Base-by-base conservation (phyloP, 441 rosid genomes). In the Capsella rubella region DNA sequence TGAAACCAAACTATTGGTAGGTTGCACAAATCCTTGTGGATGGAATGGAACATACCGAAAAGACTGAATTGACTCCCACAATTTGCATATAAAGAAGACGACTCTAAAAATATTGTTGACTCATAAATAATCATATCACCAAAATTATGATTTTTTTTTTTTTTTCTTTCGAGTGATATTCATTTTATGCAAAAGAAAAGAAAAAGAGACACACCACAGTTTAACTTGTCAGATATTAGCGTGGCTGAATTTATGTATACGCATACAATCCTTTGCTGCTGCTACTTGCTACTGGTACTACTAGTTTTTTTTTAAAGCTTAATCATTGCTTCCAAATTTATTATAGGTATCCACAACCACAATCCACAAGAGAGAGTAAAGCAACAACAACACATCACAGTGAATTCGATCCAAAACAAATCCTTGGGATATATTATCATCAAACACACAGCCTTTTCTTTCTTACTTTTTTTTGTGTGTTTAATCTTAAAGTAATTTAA, bases 221-320 rank as follows among this genome's bases (percentile, higher is more conserved):
- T 61, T 61, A 28, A 21, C 71, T 39, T 64, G 71, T 69, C 74
- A 69, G 75, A 37, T n/a, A 25, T 69, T 56, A 56, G 75, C 61
- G 61, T 70, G 70, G 39, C 43, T 62, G n/a, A 51, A 34, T 46
- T 53, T 62, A 62, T 54, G 35, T 28, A 50, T 43, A 59, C 25
- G 8, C 35, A 18, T 47, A 60, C 39, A 61, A 42, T 27, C 15
- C 10, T 40, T 56, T 45, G 25, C 25, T 21, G 25, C 25, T 34
- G 65, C 58, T 21, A 60, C 62, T 51, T 32, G 43, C 47, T 13
- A 15, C 51, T 40, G 16, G 1, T 39, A 10, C 15, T 42, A 5
- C 3, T 43, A 53, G 28, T 34, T 66, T 47, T 9, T 47, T 16
- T 3, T 3, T 6, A 9, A 5, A 8, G 37, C 2, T 8, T 57